Conservation (phyloP, 139 green algal genomes). For the Asterochloris erici region DNA sequence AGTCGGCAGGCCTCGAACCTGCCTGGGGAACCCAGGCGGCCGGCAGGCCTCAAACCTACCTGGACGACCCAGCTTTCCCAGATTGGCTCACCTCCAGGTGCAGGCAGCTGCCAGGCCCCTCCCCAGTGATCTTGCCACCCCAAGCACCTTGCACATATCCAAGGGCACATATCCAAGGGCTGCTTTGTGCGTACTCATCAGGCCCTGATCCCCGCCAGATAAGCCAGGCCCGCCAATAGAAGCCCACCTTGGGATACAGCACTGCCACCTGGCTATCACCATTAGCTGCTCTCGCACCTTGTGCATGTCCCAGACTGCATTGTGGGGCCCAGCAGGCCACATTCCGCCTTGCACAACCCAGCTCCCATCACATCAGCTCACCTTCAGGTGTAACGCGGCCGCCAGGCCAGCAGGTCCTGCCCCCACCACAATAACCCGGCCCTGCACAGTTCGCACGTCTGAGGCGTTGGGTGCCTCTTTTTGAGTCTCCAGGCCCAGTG, state of each 20-base stretch:
- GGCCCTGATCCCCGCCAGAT: too few relatives aligned
- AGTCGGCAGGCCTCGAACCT: too few relatives aligned
- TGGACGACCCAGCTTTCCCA: too few relatives aligned
- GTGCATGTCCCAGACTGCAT: background rate
- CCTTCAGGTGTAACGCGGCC: slow-evolving; percentile 67
- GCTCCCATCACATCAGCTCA: background rate
- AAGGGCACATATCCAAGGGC: too few relatives aligned
- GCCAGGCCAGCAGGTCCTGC: slow-evolving; percentile 76
- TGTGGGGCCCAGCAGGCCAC: background rate
- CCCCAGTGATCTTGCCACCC: too few relatives aligned
- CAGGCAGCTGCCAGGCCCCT: too few relatives aligned
- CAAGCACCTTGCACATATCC: too few relatives aligned
- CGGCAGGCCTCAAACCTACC: too few relatives aligned
- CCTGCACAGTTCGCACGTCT: slow-evolving; percentile 13
- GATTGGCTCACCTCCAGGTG: too few relatives aligned
- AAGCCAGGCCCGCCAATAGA: background rate
- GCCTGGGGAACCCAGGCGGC: too few relatives aligned
- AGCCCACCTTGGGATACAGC: background rate
- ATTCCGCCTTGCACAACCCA: background rate
- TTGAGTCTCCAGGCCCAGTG: background rate
- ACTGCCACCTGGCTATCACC: background rate
- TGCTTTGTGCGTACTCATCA: too few relatives aligned
- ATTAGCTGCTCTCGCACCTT: background rate
- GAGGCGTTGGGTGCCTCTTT: slow-evolving; percentile 10
- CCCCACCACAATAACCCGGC: slow-evolving; percentile 70